Evolutionary conservation across 345 rosid species (phyloP).

Genomic region (Eucalyptus camaldulensis): DNA sequence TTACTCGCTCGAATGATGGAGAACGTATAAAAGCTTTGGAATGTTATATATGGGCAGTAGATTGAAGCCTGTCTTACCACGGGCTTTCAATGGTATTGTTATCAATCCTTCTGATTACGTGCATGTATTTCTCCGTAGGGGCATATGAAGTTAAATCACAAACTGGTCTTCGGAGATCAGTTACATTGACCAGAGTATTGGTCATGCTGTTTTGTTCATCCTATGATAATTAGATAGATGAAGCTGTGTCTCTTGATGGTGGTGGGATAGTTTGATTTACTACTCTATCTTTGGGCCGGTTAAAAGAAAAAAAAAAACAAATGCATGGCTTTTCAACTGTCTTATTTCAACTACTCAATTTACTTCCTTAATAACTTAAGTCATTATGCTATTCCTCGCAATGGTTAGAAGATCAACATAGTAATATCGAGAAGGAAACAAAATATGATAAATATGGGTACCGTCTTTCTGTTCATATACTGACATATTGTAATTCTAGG

Average conservation of each 20-base stretch:
- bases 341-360: background rate
- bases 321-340: background rate
- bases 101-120: background rate
- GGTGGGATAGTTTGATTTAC: background rate
- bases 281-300: background rate
- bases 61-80: background rate
- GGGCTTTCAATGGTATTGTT: background rate
- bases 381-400: background rate
- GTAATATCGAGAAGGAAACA: background rate
- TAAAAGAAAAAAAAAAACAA: background rate
- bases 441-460: background rate
- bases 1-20: background rate
- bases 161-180: background rate
- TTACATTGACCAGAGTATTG: background rate
- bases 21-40: background rate
- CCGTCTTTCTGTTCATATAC: background rate
- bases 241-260: background rate
- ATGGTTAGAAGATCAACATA: background rate
- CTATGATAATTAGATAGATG: background rate
- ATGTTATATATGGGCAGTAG: background rate
- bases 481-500: slow-evolving; percentile 16
- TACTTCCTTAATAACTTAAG: background rate
- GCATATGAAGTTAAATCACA: background rate
- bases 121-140: background rate
- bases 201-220: background rate